Evolutionary conservation across 1,139 yeast species (phyloP).

Genomic region (Martiniozyma asiatica): DNA sequence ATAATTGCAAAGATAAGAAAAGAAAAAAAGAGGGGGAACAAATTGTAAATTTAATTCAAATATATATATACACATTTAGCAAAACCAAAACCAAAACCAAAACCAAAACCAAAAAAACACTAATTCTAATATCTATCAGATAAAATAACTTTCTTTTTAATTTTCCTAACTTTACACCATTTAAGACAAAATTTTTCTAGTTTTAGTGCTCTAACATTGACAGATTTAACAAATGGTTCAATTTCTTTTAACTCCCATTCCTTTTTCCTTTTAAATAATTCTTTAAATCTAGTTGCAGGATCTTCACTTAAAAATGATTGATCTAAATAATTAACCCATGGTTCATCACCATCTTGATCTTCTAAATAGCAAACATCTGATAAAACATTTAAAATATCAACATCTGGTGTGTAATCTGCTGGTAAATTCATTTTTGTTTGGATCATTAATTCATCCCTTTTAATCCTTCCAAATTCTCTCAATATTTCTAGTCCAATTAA

Average conservation of each 20-base stretch:
- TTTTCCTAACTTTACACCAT: no score
- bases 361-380: slow-evolving; percentile 18
- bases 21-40: not conserved
- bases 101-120: no score
- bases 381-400: slow-evolving; percentile 9
- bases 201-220: slow-evolving; percentile 44
- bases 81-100: no score
- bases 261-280: slow-evolving; percentile 45
- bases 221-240: slow-evolving; percentile 50
- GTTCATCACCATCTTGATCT: no score
- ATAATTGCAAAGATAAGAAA: not conserved
- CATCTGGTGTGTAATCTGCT: slow-evolving; percentile 25
- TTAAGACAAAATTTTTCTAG: slow-evolving; percentile 63
- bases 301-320: no score
- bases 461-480: slow-evolving; percentile 1
- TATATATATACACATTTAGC: no score
- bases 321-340: no score
- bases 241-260: slow-evolving; percentile 67
- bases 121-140: no score
- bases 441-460: slow-evolving; percentile 36
- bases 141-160: no score
- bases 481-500: no score
- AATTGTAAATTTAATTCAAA: slow-evolving; percentile 3
- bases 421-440: slow-evolving; percentile 60
- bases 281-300: slow-evolving; percentile 41